A percentile compares a stretch with the other conserved stretches of the same genome.
Evolutionary conservation across 192 early-diverging fungal genomes (phyloP).

Genomic region (Gaertneriomyces sp.): DNA sequence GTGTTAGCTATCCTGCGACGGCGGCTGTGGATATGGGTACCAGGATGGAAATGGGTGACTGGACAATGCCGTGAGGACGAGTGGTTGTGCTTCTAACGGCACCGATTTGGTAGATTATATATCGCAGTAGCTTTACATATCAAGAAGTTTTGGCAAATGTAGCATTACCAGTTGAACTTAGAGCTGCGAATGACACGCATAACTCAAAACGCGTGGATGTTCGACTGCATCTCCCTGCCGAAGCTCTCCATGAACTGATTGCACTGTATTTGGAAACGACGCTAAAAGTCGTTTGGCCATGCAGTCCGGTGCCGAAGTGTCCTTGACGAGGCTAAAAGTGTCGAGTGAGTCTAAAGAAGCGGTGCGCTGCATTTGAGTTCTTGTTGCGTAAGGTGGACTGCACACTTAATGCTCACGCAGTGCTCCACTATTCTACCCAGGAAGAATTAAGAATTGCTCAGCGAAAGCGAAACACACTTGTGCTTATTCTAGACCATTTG

Average conservation of each 20-base stretch:
- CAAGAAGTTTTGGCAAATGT: too few relatives aligned
- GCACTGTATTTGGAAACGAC: too few relatives aligned
- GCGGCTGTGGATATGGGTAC: constrained; percentile 48
- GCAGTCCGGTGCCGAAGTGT: constrained; percentile 23
- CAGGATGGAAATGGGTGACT: constrained; percentile 21
- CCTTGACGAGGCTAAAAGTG: constrained; percentile 29
- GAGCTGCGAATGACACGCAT: too few relatives aligned
- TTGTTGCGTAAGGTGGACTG: neutral
- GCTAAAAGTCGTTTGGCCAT: neutral
- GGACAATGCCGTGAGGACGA: constrained; percentile 25
- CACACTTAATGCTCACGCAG: neutral
- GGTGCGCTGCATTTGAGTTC: constrained; percentile 15
- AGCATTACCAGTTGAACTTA: too few relatives aligned
- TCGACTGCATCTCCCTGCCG: too few relatives aligned
- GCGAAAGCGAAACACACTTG: constrained; percentile 39
- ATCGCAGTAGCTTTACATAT: too few relatives aligned
- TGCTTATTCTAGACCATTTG: constrained; percentile 47
- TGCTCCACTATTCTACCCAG: constrained; percentile 1
- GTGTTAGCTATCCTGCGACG: constrained; percentile 64
- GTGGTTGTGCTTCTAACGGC: constrained; percentile 21
- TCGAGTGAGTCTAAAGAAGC: constrained; percentile 31
- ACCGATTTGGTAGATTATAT: too few relatives aligned
- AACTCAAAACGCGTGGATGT: too few relatives aligned
- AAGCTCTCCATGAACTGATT: too few relatives aligned
- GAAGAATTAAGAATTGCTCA: constrained; percentile 35